Evolutionary conservation across 768 basidiomycete genomes (phyloP), one percentile per base, ranked within the genome.

Genomic region (Candolleomyces efflorescens): DNA sequence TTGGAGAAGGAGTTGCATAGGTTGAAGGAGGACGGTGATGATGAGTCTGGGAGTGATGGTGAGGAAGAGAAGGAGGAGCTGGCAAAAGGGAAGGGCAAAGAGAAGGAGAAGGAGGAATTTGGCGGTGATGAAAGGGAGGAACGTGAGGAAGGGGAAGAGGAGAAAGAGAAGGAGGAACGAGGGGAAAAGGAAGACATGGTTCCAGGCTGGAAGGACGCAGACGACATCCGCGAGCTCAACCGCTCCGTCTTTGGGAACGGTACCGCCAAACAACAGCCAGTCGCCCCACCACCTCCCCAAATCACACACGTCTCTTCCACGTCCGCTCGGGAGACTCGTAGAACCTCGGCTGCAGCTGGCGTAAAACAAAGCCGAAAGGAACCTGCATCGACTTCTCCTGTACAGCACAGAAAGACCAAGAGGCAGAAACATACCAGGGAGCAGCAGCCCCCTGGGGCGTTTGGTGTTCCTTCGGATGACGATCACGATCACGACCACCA

Each of bases 381-480:
- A 32, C 32, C 32, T 1, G 32, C 32, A 11, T 32, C 32, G 6
- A 7, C 32, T 11, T 32, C 32, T 32, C 7, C 32, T 1, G 32
- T 32, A 32, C 32, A 32, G 11, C 32, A 5, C 7, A 32, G 32
- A 11, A 32, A 32, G 32, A 32, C 32, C 6, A 18, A n/a, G n/a
- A 44, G 17, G 54, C 41, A 46, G 60, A 60, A 53, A 48, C 65
- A 38, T 32, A 7, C 32, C 56, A 61, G 47, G 49, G 68, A 67
- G 56, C 75, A 68, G 47, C 68, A 69, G 38, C 75, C 72, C 5
- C 81, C 81, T 10, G 80, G 79, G 0, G 79, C 79, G 36, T 82
- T 83, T 32, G 32, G 32, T 60, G 66, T 15, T 43, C 7, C 41
- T 12, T 17, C 68, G 1, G 76, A 77, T 2, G 78, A 78, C 10